Evolutionary conservation across 2,329 filamentous ascomycete genomes (phyloP), one percentile per base, ranked within the genome.

Genomic region (Helotiales sp.): DNA sequence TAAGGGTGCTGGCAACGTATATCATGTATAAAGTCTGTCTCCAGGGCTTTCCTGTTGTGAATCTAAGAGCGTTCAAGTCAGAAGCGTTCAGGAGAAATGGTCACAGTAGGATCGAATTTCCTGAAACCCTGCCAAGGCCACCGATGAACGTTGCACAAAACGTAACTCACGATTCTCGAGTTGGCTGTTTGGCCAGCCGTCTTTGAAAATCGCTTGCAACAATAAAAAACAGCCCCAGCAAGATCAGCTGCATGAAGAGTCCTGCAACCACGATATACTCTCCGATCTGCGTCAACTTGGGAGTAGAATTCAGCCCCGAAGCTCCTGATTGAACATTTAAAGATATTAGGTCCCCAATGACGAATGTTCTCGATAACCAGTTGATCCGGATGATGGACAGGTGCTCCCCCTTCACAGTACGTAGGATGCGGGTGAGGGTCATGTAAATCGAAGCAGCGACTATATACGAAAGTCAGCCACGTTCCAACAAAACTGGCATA

Each of bases 261-360:
- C 88, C 87, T 0, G 71, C 82, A 7, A 89, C 76, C n/a, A 89
- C 82, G 58, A 89, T 78, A 20, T 82, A 80, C 69, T 85, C 75
- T n/a, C 83, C 85, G 13, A 77, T 75, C 28, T 80, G 74, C 13
- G 70, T 76, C 26, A 52, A 69, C 0, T 74, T 74, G 0, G 77
- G 74, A 2, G 73, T 69, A 0, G 77, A 68, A 70, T 84, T 30
- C 77, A 79, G 64, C 1, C 74, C 73, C 6, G 75, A 74, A 13
- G 63, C 65, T 11, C 74, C 78, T 15, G 78, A 78, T 73, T 88
- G 86, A 2, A 87, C 75, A 2, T 82, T 34, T 72, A 89, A 85
- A 1, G 82, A 84, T 6, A 86, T 58, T 3, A 87, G 73, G 69
- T 89, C 86, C 37, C 85, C 84, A 6, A 75, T 60, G 3, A 89